phyloP scores from a whole-genome alignment of 441 rosid genomes.

The Aquilaria agallochum region DNA sequence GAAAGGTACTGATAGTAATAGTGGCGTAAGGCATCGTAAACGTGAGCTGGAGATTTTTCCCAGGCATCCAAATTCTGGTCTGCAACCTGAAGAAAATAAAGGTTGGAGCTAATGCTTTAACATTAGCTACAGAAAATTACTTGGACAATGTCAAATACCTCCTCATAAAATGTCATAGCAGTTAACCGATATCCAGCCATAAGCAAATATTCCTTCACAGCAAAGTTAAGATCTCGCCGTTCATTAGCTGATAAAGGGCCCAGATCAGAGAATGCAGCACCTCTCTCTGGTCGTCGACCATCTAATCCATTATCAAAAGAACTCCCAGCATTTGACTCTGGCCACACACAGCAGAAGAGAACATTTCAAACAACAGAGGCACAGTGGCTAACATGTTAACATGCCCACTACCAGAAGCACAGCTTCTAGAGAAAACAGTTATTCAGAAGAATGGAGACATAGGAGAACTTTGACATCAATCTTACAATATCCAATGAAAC shows the following conservation, averaged over 20 bases:
- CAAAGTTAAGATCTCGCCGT: conserved; percentile 87
- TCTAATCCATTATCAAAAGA: conserved; percentile 41
- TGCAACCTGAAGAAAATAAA: conserved; percentile 52
- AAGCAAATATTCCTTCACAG: conserved; percentile 90
- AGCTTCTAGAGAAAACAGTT: conserved; percentile 7
- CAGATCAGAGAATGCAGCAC: conserved; percentile 52
- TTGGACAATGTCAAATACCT: conserved; percentile 39
- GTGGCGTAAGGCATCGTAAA: conserved; percentile 91
- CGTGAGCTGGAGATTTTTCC: conserved; percentile 80
- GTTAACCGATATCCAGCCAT: conserved; percentile 93
- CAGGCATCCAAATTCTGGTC: conserved; percentile 90
- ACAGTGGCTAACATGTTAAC: conserved; percentile 3
- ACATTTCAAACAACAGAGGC: conserved; percentile 4
- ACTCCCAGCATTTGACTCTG: conserved; percentile 48
- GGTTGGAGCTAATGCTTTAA: not conserved
- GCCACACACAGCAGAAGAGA: conserved; percentile 15
- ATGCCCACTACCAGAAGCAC: not conserved
- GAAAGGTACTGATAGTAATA: conserved; percentile 96
- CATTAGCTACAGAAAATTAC: not conserved
- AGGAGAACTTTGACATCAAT: too few species aligned
- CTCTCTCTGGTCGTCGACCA: conserved; percentile 50
- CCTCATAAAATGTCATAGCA: conserved; percentile 97
- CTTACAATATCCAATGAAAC: too few species aligned
- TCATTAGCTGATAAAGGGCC: conserved; percentile 85
- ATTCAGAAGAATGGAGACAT: not conserved